These are phyloP conservation scores for Hericium coralloides DNA, from an alignment of 768 basidiomycete species.

Conservation along the genomic window DNA sequence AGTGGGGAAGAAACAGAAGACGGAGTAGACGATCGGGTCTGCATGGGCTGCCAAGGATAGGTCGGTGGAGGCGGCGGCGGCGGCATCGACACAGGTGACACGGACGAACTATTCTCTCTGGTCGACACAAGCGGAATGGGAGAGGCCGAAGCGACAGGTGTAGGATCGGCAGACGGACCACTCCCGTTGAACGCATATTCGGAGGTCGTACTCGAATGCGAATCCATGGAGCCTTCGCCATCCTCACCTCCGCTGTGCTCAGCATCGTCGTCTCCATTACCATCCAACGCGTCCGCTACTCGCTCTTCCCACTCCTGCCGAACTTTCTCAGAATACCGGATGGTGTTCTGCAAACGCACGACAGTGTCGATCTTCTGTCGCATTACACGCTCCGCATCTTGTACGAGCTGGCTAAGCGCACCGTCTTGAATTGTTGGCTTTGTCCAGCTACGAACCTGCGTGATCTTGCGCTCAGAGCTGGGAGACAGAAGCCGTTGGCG, in stretches of 20 bases:
- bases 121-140: constrained; percentile 22
- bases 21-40: constrained; percentile 80
- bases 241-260: constrained; percentile 35
- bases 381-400: constrained; percentile 85
- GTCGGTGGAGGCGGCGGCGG: constrained; percentile 22
- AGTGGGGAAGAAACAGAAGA: constrained; percentile 85
- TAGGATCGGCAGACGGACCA: constrained; percentile 47
- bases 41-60: constrained; percentile 31
- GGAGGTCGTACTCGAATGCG: constrained; percentile 54
- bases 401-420: constrained; percentile 72
- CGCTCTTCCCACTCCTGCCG: constrained; percentile 95
- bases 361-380: constrained; percentile 92
- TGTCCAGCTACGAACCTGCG: constrained; percentile 77
- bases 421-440: constrained; percentile 80
- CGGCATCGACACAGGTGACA: constrained; percentile 4
- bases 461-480: constrained; percentile 79
- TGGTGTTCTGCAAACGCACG: constrained; percentile 93
- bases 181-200: constrained; percentile 50
- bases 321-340: constrained; percentile 93
- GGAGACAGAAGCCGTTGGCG: constrained; percentile 87
- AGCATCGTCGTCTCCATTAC: constrained; percentile 43
- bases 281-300: constrained; percentile 59
- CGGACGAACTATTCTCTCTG: constrained; percentile 6
- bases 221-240: constrained; percentile 30
- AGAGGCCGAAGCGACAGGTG: constrained; percentile 54